Evolutionary conservation across 1,284 basidiomycete species (phyloP), one percentile per base, ranked within the genome.

Genomic region (Puccinia novopanici): DNA sequence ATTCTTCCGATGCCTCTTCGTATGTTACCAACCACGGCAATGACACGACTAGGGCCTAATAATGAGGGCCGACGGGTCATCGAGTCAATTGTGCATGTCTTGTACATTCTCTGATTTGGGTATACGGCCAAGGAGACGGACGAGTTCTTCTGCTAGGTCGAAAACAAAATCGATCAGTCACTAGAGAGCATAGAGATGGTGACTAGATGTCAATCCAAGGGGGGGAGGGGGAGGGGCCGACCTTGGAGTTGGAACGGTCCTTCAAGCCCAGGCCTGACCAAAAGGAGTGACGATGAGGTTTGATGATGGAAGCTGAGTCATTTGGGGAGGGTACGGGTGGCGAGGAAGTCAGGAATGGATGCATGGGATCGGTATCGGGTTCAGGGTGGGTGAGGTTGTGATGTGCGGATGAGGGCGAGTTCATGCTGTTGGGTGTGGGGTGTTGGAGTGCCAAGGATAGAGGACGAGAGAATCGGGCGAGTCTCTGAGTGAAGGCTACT

Each of bases 1-100:
- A 77, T 55, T 34, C 75, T 42, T 8, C 75, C 75, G 37, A 77
- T 54, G 1, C 75, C 75, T 9, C 37, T 12, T 3, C 75, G 63
- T 1, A 77, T 68, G 63, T 65, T 55, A 12, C 34, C 83, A 83
- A 83, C 70, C 17, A 71, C 65, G n/a, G 75, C 52, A 42, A 67
- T 50, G 45, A 52, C 59, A 15, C 67, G 34, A 37, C 80, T 84
- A 77, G 82, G 84, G 83, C 81, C 82, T 82, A 75, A 42, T 75
- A 81, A 48, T 82, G 84, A 82, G 82, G n/a, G 82, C 24, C 88
- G 45, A 12, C 84, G 88, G 87, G 83, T 90, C 30, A 61, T 61
- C 83, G 87, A 89, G 17, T 85, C 91, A n/a, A 85, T 85, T 55
- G 85, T 85, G 80, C 86, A 85, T 5, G 87, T 87, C 19, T 82